Evolutionary conservation across 441 rosid species (phyloP).

Genomic region (Geranium incanum): DNA sequence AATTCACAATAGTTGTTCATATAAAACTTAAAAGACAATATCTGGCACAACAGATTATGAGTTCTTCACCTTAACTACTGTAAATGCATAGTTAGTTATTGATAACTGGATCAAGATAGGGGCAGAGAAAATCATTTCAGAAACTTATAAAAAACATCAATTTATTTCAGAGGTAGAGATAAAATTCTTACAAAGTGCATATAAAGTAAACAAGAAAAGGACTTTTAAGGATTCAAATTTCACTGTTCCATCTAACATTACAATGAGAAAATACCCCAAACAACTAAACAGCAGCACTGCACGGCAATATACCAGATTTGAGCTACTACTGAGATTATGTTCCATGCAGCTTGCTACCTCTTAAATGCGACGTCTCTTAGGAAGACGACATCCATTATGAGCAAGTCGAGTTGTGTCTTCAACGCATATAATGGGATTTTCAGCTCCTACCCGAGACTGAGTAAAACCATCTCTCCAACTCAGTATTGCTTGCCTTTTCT

Average conservation of each 20-base stretch:
- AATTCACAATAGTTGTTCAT: no score
- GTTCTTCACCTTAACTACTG: no score
- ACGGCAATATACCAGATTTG: not conserved
- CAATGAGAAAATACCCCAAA: not conserved
- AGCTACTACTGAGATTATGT: not conserved
- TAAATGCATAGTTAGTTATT: no score
- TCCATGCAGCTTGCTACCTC: not conserved
- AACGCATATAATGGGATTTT: slow-evolving; percentile 50
- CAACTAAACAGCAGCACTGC: not conserved
- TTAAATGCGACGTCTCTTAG: slow-evolving; percentile 62
- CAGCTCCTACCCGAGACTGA: slow-evolving; percentile 31
- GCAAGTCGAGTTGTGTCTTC: slow-evolving; percentile 73
- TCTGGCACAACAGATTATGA: no score
- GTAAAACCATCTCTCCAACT: slow-evolving; percentile 68
- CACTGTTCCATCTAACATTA: not conserved
- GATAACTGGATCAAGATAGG: not conserved
- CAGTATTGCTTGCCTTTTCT: slow-evolving; percentile 62
- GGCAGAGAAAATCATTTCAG: not conserved
- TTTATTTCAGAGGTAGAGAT: not conserved
- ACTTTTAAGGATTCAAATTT: not conserved
- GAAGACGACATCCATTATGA: slow-evolving; percentile 80
- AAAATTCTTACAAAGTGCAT: not conserved
- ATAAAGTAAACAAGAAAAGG: not conserved
- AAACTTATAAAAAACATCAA: not conserved
- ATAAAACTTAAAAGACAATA: no score